A percentile compares a stretch with the other conserved stretches of the same genome.
Evolutionary conservation across 345 rosid species (phyloP).

Genomic region (Salix brachista): DNA sequence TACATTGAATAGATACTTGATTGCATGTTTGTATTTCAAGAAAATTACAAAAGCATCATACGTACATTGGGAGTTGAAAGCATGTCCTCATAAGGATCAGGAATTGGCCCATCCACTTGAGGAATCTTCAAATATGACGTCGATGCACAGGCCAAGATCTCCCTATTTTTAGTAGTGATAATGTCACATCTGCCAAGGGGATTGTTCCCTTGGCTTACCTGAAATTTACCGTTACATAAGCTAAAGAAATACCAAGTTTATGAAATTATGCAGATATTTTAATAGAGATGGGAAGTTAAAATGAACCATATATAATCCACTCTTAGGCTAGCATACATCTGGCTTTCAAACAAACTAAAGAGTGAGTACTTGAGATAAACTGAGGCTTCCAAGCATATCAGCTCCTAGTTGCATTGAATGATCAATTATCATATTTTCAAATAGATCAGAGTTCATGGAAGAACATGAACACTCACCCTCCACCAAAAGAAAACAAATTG

Average conservation of each 20-base stretch:
- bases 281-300: neutral
- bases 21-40: neutral
- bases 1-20: neutral
- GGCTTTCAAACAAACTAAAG: neutral
- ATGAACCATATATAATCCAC: neutral
- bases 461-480: neutral
- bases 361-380: neutral
- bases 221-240: conserved; percentile 16
- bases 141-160: conserved; percentile 10
- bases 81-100: conserved; percentile 89
- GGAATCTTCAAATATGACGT: conserved; percentile 54
- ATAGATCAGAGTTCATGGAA: neutral
- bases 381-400: neutral
- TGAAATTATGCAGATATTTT: neutral
- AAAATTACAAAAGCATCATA: neutral
- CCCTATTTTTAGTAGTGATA: conserved; percentile 17
- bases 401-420: neutral
- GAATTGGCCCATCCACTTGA: conserved; percentile 89
- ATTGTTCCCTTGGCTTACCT: conserved; percentile 34
- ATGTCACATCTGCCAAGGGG: conserved; percentile 12
- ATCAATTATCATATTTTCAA: neutral
- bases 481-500: neutral
- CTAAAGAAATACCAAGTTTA: conserved; percentile 1
- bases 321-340: neutral
- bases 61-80: conserved; percentile 95